phyloP scores from a whole-genome alignment of 2,329 filamentous ascomycete genomes.

The Coniochaeta hoffmannii region DNA sequence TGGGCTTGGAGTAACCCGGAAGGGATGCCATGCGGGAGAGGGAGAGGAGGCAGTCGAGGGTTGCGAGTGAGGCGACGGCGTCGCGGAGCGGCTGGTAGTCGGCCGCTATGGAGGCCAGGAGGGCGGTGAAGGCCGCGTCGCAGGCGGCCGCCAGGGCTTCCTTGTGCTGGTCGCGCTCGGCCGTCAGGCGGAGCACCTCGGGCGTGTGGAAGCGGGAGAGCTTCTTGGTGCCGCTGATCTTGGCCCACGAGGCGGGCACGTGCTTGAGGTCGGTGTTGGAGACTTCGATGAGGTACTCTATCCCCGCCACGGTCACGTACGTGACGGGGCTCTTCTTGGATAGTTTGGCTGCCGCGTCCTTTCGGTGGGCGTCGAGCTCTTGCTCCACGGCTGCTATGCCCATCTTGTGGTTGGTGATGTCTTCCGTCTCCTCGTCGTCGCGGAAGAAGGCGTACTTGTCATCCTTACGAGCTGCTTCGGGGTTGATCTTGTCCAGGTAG shows the following conservation, averaged over 20 bases:
- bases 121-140: constrained; percentile 67
- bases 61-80: constrained; percentile 76
- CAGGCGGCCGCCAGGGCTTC: constrained; percentile 89
- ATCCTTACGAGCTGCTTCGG: constrained; percentile 71
- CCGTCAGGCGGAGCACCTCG: constrained; percentile 73
- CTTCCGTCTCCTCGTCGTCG: constrained; percentile 79
- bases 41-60: constrained; percentile 83
- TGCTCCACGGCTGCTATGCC: constrained; percentile 89
- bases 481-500: constrained; percentile 80
- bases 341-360: constrained; percentile 63
- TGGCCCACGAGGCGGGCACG: constrained; percentile 89
- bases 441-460: constrained; percentile 95
- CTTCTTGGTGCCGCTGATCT: constrained; percentile 92
- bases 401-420: constrained; percentile 80
- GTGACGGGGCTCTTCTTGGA: constrained; percentile 61
- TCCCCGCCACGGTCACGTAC: constrained; percentile 80
- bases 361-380: constrained; percentile 72
- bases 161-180: constrained; percentile 89
- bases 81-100: constrained; percentile 88
- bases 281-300: constrained; percentile 93
- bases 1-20: constrained; percentile 81
- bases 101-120: constrained; percentile 68
- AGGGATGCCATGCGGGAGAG: constrained; percentile 77
- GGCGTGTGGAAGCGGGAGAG: constrained; percentile 91
- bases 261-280: constrained; percentile 73